Base-by-base conservation (phyloP, 805 yeast genomes). In the Hanseniaspora opuntiae region DNA sequence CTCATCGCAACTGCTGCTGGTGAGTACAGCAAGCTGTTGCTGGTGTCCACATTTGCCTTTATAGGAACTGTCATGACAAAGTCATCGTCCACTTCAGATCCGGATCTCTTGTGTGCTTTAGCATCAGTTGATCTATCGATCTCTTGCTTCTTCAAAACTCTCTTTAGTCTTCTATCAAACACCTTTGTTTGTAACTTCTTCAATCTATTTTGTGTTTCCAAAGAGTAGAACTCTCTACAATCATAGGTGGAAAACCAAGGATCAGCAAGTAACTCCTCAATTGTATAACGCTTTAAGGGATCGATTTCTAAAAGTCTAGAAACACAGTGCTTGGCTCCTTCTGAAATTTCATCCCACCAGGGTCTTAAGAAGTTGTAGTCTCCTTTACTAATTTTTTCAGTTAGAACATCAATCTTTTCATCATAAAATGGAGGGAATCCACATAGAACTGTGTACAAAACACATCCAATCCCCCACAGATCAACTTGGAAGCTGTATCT, bases 401-500 rank as follows among this genome's bases (percentile, higher is more conserved):
- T 80, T 45, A 85, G 69, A 3, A 79, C 73, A 60, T 83, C 82
- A 56, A 81, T 84, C 57, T 70, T 71, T 49, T 72, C 76, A 59
- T 86, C 90, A 67, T 88, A 93, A 64, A 93, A 93, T 5, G 98
- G 98, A 0, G 98, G 98, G 69, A 93, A 93, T 3, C 98, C 98
- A 70, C 97, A 93, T 36, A 93, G 71, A 42, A 93, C 71, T 0
- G 97, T 93, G 64, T 93, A 93, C 53, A 93, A 69, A 0, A 93
- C 96, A 69, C 98, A 93, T 0, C 98, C 98, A 53, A 93, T 72
- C 5, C 97, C 97, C 98, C 98, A 93, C 93, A 93, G 86, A 65
- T 93, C 98, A 37, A 93, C 98, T 58, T 88, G 84, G 70, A 86
- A 87, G 1, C 96, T 85, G 64, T 93, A 93, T 46, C 81, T 75